These are phyloP conservation scores for Penicillium brasilianum DNA, from an alignment of 2,329 filamentous ascomycete species.

Conservation along the genomic window DNA sequence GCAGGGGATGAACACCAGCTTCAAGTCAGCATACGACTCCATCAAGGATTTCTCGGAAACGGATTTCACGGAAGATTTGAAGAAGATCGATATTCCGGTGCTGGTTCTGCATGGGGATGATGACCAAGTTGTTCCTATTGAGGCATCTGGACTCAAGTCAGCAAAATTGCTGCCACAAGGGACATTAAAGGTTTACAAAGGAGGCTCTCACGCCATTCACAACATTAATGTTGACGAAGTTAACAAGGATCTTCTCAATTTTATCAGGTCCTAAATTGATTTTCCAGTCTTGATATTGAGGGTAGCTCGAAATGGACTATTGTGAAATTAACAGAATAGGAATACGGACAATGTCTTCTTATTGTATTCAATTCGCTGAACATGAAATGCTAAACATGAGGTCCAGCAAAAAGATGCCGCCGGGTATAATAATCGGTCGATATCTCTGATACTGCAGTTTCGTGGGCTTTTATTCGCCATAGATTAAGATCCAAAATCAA, in stretches of 20 bases:
- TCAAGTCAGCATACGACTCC: conserved; percentile 48
- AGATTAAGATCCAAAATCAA: neutral
- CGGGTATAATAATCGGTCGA: neutral
- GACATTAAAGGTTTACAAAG: conserved; percentile 48
- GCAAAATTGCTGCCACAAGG: conserved; percentile 45
- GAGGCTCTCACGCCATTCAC: conserved; percentile 47
- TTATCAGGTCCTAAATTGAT: conserved; percentile 20
- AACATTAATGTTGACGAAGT: conserved; percentile 44
- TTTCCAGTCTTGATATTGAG: neutral
- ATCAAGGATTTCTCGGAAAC: conserved; percentile 50
- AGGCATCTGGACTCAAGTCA: conserved; percentile 35
- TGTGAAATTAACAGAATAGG: neutral
- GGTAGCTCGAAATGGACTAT: neutral
- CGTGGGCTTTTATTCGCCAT: neutral
- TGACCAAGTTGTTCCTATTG: conserved; percentile 50
- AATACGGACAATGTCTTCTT: neutral
- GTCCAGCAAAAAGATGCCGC: neutral
- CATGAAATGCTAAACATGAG: neutral
- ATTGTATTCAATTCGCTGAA: neutral
- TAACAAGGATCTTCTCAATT: conserved; percentile 45
- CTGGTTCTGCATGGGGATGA: conserved; percentile 49
- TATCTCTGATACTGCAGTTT: neutral
- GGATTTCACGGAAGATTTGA: conserved; percentile 49
- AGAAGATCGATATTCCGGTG: conserved; percentile 47
- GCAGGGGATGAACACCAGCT: conserved; percentile 48